Conservation (phyloP, 2,329 filamentous ascomycete species). For the Xylaria multiplex region DNA sequence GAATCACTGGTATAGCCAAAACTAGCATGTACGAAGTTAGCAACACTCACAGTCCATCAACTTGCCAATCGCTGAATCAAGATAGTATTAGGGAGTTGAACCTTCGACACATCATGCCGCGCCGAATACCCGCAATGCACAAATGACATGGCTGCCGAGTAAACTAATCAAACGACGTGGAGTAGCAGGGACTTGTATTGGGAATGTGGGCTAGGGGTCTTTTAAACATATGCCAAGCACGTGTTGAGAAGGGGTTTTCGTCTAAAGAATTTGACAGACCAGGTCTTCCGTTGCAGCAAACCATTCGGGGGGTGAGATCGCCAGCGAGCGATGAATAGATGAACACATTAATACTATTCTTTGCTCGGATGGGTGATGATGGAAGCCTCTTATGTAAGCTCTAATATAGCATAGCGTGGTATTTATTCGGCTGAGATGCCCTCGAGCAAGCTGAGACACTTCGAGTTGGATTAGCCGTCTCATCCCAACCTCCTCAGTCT, state of each 20-base stretch:
- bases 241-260: constrained; percentile 4
- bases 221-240: constrained; percentile 20
- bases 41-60: not conserved
- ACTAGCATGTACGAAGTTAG: not conserved
- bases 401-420: constrained; percentile 20
- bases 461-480: constrained; percentile 47
- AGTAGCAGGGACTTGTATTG: constrained; percentile 13
- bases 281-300: constrained; percentile 8
- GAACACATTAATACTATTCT: constrained; percentile 6
- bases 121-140: constrained; percentile 13
- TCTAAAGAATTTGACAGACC: constrained; percentile 15
- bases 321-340: constrained; percentile 1
- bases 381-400: constrained; percentile 9
- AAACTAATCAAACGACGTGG: not conserved
- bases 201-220: constrained; percentile 23
- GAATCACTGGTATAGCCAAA: not conserved
- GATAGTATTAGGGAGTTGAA: not conserved
- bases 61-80: not conserved
- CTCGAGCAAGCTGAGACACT: constrained; percentile 45
- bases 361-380: constrained; percentile 8
- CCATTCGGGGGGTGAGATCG: constrained; percentile 21
- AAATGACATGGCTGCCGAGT: constrained; percentile 2
- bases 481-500: constrained; percentile 46
- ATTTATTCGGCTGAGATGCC: constrained; percentile 24
- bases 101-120: constrained; percentile 1